Evolutionary conservation across 176 grass and related monocot species (phyloP).

Genomic region (Zea mays): Zm-B73-REFERENCE-NAM-5.0 NC_050098.1:228601501-228602000

Average conservation of each 20-base stretch:
- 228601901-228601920: constrained; percentile 52
- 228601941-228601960: constrained; percentile 41
- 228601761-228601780: too few relatives aligned
- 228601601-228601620: neutral
- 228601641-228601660: too few relatives aligned
- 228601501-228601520: constrained; percentile 63
- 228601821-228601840: neutral
- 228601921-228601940: constrained; percentile 63
- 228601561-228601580: constrained; percentile 50
- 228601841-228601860: neutral
- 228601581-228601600: too few relatives aligned
- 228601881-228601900: constrained; percentile 49
- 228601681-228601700: too few relatives aligned
- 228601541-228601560: constrained; percentile 50
- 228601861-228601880: constrained; percentile 51
- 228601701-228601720: too few relatives aligned
- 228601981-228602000: constrained; percentile 54
- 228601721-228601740: too few relatives aligned
- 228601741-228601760: too few relatives aligned
- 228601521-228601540: constrained; percentile 61
- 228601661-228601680: too few relatives aligned
- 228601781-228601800: neutral
- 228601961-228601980: constrained; percentile 60
- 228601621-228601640: neutral
- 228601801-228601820: too few relatives aligned